phyloP scores from a whole-genome alignment of 1,284 basidiomycete genomes.

The Chalciporus sp. region DNA sequence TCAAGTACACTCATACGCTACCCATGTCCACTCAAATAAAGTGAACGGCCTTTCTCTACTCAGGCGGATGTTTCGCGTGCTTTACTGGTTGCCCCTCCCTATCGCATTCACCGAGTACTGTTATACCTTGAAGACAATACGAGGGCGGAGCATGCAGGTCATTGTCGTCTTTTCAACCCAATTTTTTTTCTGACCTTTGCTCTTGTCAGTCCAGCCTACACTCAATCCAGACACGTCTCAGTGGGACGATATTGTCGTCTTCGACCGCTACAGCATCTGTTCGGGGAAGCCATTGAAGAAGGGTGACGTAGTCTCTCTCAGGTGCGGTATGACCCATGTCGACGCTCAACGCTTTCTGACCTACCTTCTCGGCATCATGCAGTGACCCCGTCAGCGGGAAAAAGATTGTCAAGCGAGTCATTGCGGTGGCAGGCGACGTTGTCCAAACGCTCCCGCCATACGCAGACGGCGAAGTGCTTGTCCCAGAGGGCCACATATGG shows the following conservation, averaged over 20 bases:
- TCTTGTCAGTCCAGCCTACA: conserved; percentile 60
- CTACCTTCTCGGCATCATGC: background rate
- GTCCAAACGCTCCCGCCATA: conserved; percentile 74
- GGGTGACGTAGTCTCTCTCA: conserved; percentile 68
- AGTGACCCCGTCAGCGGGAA: conserved; percentile 63
- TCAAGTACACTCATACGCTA: background rate
- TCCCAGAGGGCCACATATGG: conserved; percentile 71
- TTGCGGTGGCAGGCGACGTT: conserved; percentile 64
- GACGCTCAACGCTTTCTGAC: background rate
- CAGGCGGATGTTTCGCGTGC: conserved; percentile 27
- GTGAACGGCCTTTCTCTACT: conserved; percentile 1
- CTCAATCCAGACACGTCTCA: conserved; percentile 70
- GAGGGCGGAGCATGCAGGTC: conserved; percentile 79
- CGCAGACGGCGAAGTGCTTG: conserved; percentile 52
- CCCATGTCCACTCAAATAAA: background rate
- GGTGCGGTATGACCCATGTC: conserved; percentile 38
- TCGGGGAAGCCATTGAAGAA: conserved; percentile 42
- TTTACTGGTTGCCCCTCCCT: conserved; percentile 63
- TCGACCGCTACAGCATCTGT: conserved; percentile 54
- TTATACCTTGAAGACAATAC: conserved; percentile 56
- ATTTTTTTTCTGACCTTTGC: background rate
- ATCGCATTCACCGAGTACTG: conserved; percentile 53
- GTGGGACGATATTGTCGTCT: conserved; percentile 64
- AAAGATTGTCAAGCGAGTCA: conserved; percentile 66
- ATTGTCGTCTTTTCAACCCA: conserved; percentile 11